A percentile compares a stretch with the other conserved stretches of the same genome.
These are phyloP conservation scores for Talaromyces trachyspermus DNA, from an alignment of 495 filamentous ascomycete species.

Conservation along the genomic window DNA sequence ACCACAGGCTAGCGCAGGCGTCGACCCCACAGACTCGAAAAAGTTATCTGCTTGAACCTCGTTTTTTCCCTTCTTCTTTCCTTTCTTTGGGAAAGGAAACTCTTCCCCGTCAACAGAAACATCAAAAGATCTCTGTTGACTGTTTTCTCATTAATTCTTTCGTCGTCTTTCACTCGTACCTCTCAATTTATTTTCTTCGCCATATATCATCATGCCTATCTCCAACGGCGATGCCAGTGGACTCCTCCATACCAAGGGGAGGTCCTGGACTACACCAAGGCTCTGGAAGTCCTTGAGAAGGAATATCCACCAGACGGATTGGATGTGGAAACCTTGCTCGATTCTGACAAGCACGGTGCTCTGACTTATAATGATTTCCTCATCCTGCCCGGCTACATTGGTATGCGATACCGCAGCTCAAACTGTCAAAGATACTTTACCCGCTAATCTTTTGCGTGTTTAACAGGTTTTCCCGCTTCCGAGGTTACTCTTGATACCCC, in stretches of 20 bases:
- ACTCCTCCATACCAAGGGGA: slow-evolving; percentile 36
- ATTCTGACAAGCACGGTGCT: slow-evolving; percentile 81
- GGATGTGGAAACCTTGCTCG: slow-evolving; percentile 70
- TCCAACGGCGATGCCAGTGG: slow-evolving; percentile 53
- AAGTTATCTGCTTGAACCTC: slow-evolving; percentile 11
- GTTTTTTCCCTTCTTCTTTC: slow-evolving; percentile 38
- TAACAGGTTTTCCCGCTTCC: slow-evolving; percentile 77
- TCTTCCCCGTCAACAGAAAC: slow-evolving; percentile 46
- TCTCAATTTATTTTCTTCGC: slow-evolving; percentile 16
- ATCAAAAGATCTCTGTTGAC: slow-evolving; percentile 40
- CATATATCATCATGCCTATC: slow-evolving; percentile 55
- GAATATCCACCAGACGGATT: slow-evolving; percentile 81
- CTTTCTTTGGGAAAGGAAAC: slow-evolving; percentile 49
- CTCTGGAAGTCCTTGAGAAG: slow-evolving; percentile 66
- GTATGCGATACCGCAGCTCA: slow-evolving; percentile 39
- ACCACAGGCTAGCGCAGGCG: slow-evolving; percentile 12
- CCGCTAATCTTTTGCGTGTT: background rate
- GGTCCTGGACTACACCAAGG: slow-evolving; percentile 53
- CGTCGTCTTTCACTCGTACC: slow-evolving; percentile 6
- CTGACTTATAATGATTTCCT: slow-evolving; percentile 81
- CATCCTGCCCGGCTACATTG: slow-evolving; percentile 58
- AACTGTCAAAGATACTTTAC: slow-evolving; percentile 39
- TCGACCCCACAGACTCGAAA: slow-evolving; percentile 5
- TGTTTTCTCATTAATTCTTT: slow-evolving; percentile 16
- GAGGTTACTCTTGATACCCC: slow-evolving; percentile 83